Evolutionary conservation across 257 asterid species (phyloP).

Genomic region (Anisodus acutangulus): DNA sequence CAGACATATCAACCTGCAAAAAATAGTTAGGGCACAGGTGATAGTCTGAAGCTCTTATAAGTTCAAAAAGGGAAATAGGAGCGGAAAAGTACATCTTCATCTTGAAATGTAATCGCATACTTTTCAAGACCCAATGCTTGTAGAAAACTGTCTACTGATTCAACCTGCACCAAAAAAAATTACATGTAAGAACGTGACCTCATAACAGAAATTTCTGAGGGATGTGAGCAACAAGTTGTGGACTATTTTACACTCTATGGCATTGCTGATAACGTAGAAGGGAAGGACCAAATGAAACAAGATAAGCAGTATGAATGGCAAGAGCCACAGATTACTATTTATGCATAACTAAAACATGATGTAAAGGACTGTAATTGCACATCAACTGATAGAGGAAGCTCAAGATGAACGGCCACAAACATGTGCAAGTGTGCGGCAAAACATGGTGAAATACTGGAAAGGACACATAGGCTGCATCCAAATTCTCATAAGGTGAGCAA

Average conservation of each 20-base stretch:
- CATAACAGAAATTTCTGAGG: too few species aligned
- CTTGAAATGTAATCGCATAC: conserved; percentile 91
- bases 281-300: too few species aligned
- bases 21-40: background rate
- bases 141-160: conserved; percentile 78
- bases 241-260: too few species aligned
- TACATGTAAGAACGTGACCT: too few species aligned
- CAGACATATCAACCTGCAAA: conserved; percentile 92
- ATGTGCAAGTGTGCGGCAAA: background rate
- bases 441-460: background rate
- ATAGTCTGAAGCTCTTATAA: too few species aligned
- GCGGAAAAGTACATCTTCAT: conserved; percentile 55
- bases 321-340: too few species aligned
- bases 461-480: background rate
- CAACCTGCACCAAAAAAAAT: conserved; percentile 58
- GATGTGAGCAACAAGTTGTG: too few species aligned
- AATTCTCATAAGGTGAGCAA: background rate
- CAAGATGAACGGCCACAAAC: background rate
- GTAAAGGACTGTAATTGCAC: background rate
- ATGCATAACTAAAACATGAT: too few species aligned
- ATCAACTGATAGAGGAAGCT: background rate
- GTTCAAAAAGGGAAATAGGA: conserved; percentile 1
- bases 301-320: too few species aligned
- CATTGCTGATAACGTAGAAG: too few species aligned
- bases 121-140: conserved; percentile 86